Evolutionary conservation across 352 stramenopile species (phyloP), one percentile per base, ranked within the genome.

Genomic region (Blastocystis sp.): DNA sequence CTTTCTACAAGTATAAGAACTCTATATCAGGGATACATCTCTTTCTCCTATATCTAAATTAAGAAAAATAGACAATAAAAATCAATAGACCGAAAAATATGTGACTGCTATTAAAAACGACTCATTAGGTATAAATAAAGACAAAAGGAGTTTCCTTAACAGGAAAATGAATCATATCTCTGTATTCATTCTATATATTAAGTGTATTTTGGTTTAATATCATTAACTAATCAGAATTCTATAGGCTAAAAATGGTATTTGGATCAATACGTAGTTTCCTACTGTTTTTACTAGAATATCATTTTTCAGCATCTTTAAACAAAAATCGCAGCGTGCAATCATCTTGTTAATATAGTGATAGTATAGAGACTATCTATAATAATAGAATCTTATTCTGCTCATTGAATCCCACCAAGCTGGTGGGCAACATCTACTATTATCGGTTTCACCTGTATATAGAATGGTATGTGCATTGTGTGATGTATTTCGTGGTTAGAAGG

Each of bases 401-500:
- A 80, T 80, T 80, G 69, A 11, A 80, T 26, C 23, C 43, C 11
- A 9, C 55, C 45, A 45, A 26, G 41, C 20, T 41, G 23, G 20
- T 80, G 20, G 34, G 37, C 20, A 64, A 41, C 26, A 39, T 63
- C 47, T 23, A 37, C 34, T 20, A 53, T 61, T 80, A 80, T 80
- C 69, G 69, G 41, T 80, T 80, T 80, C 69, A 80, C 69, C 69
- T 45, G 41, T 23, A 61, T 29, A 41, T 37, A 80, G 29, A 64
- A 80, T 80, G 69, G 69, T 80, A 80, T 34, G 69, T 61, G 18
- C 20, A 6, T 3, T 62, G 34, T 11, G 4, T n/a, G 26, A 15
- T 53, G n/a, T 75, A 34, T 20, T 75, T 2, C 45, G 18, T n/a
- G 45, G 37, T 45, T n/a, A 9, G 11, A 39, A 53, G 26, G 63